Conservation (phyloP, 441 rosid genomes). For the Jatropha multifida region DNA sequence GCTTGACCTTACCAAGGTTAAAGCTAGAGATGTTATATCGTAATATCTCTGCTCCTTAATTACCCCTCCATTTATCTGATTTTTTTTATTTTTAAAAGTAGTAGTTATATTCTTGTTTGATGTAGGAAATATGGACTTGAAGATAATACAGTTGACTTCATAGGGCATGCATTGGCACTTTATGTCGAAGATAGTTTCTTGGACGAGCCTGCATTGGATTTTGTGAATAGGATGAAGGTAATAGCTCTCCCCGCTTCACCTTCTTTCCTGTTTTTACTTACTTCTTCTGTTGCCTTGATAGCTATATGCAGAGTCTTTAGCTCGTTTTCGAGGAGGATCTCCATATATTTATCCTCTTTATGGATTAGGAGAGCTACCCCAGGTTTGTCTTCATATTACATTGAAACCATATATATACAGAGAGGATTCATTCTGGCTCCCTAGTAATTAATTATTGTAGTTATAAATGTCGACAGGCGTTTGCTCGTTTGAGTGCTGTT, state of each 20-base stretch:
- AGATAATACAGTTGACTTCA: constrained; percentile 79
- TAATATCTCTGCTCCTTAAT: constrained; percentile 24
- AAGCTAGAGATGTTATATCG: constrained; percentile 72
- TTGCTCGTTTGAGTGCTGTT: constrained; percentile 89
- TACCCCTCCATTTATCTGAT: neutral
- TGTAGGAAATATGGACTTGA: constrained; percentile 79
- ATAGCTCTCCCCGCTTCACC: neutral
- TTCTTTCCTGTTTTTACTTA: neutral
- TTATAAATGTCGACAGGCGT: constrained; percentile 44
- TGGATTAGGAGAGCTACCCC: constrained; percentile 88
- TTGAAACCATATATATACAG: neutral
- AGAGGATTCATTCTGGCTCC: neutral
- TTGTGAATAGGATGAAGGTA: constrained; percentile 88
- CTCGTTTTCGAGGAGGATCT: constrained; percentile 87
- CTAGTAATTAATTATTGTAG: neutral
- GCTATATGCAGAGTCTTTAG: constrained; percentile 80
- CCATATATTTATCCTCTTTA: constrained; percentile 86
- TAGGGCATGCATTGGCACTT: constrained; percentile 89
- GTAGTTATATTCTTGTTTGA: neutral
- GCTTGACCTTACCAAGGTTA: constrained; percentile 74
- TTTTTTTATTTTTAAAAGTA: neutral
- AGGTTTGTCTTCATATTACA: constrained; percentile 41
- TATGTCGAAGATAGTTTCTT: constrained; percentile 67
- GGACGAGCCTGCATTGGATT: constrained; percentile 69
- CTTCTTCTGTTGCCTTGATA: constrained; percentile 15